phyloP scores from a whole-genome alignment of 1,139 yeast genomes.

The Magnusiomyces sp. region DNA sequence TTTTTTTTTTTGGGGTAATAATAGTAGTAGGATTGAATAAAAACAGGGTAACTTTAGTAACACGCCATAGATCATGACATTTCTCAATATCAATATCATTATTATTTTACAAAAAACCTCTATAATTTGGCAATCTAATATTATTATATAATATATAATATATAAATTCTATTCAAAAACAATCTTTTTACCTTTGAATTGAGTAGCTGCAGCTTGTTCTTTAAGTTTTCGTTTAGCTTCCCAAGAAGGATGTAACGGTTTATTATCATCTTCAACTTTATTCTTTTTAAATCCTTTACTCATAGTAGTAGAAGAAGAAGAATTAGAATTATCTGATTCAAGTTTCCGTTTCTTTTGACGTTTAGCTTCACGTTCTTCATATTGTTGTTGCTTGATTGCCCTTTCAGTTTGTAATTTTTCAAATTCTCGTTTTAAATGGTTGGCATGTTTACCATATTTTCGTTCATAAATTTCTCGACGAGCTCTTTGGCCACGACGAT shows the following conservation, averaged over 20 bases:
- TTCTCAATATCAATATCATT: background rate
- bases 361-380: conserved; percentile 63
- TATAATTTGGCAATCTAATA: background rate
- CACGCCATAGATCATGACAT: no score
- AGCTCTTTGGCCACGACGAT: conserved; percentile 94
- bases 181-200: conserved; percentile 79
- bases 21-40: no score
- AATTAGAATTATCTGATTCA: conserved; percentile 13
- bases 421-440: conserved; percentile 62
- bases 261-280: conserved; percentile 9
- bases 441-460: conserved; percentile 79
- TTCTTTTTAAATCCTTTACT: conserved; percentile 27
- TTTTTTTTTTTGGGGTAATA: no score
- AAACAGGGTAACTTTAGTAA: no score
- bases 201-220: conserved; percentile 38
- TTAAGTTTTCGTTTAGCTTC: conserved; percentile 65
- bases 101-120: background rate
- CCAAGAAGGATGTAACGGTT: conserved; percentile 87
- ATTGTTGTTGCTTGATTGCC: conserved; percentile 48
- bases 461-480: conserved; percentile 93
- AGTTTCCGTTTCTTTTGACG: conserved; percentile 25
- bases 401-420: conserved; percentile 42
- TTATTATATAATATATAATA: background rate
- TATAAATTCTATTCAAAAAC: conserved; percentile 38
- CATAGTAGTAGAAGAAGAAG: conserved; percentile 38